These are phyloP conservation scores for Hypsizygus marmoreus DNA, from an alignment of 768 basidiomycete genomes.

Conservation along the genomic window DNA sequence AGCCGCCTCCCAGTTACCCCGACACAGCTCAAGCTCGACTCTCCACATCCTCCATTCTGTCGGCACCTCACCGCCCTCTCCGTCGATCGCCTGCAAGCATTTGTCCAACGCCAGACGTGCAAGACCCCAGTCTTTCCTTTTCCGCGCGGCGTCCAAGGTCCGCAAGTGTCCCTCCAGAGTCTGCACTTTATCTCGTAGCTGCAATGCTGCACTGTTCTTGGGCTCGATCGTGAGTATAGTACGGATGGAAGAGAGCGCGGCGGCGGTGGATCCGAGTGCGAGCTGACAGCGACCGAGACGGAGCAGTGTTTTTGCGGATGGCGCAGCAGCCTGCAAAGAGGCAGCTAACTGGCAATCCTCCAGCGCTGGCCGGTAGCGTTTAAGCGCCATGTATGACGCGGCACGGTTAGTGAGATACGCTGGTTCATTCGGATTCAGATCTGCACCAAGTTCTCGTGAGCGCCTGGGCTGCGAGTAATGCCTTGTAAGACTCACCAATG, in stretches of 20 bases:
- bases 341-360: constrained; percentile 79
- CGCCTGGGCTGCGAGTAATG: background rate
- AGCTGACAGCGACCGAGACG: constrained; percentile 85
- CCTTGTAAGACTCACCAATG: constrained; percentile 46
- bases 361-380: constrained; percentile 73
- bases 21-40: constrained; percentile 74
- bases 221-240: constrained; percentile 63
- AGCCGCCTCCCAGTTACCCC: constrained; percentile 75
- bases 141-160: constrained; percentile 59
- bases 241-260: constrained; percentile 70
- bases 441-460: constrained; percentile 29
- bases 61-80: constrained; percentile 75
- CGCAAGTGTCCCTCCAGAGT: constrained; percentile 66
- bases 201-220: constrained; percentile 55
- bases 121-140: constrained; percentile 71
- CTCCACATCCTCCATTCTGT: constrained; percentile 81
- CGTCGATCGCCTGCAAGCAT: constrained; percentile 71
- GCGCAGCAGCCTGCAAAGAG: constrained; percentile 58
- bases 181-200: constrained; percentile 62
- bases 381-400: constrained; percentile 81
- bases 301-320: constrained; percentile 76
- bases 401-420: constrained; percentile 85
- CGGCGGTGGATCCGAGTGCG: constrained; percentile 68
- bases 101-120: constrained; percentile 81
- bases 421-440: constrained; percentile 64